phyloP scores from a whole-genome alignment of 164 flowering plant genomes.

The Vitis rotundifolia region DNA sequence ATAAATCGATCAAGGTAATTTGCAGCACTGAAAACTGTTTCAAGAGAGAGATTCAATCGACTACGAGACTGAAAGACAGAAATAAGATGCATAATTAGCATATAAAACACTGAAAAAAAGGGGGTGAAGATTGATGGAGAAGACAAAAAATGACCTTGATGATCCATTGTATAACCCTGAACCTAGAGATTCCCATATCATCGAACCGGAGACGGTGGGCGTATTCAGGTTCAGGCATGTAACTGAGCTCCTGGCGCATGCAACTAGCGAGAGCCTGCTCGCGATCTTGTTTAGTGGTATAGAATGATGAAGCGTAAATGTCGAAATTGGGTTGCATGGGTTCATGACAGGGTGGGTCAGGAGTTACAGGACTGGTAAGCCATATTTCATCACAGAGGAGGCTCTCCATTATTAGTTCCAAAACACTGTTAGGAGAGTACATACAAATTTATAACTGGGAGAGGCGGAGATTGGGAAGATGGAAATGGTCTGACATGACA shows the following conservation, averaged over 20 bases:
- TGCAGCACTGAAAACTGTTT: slow-evolving; percentile 46
- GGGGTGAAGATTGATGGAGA: too few relatives aligned
- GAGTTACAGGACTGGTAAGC: slow-evolving; percentile 22
- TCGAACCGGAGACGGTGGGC: slow-evolving; percentile 21
- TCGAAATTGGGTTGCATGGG: background rate
- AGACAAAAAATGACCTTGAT: slow-evolving; percentile 40
- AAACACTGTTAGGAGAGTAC: too few relatives aligned
- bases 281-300: slow-evolving; percentile 32
- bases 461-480: too few relatives aligned
- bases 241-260: slow-evolving; percentile 43
- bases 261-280: slow-evolving; percentile 29
- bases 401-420: background rate
- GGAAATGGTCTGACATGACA: too few relatives aligned
- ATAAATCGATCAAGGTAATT: slow-evolving; percentile 70
- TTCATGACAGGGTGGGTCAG: background rate
- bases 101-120: too few relatives aligned
- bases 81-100: background rate
- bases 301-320: background rate
- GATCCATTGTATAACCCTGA: slow-evolving; percentile 47
- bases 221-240: slow-evolving; percentile 41
- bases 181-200: slow-evolving; percentile 31
- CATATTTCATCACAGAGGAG: slow-evolving; percentile 62
- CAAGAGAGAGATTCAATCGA: slow-evolving; percentile 44
- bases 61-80: slow-evolving; percentile 30
- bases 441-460: too few relatives aligned